Base-by-base conservation (phyloP, 805 yeast genomes). In the Alloascoidea africana region DNA sequence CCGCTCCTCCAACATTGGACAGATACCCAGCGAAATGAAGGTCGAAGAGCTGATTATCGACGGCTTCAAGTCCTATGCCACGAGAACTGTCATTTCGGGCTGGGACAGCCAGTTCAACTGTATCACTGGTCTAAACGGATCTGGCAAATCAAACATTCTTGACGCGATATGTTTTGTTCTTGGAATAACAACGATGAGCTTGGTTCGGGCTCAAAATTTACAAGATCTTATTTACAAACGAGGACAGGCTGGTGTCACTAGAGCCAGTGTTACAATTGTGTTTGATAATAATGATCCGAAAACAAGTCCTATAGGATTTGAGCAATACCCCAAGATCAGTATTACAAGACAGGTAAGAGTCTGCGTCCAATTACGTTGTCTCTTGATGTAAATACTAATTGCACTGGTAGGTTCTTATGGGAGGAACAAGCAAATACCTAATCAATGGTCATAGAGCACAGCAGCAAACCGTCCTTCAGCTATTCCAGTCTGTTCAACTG, bases 81-180 rank as follows among this genome's bases (percentile, higher is more conserved):
- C 94, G 1, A 78, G 97, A 62, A 91, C 98, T 1, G 96, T 87
- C 18, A 83, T 91, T 19, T 72, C 94, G 2, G 82, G 77, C 17
- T 93, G 98, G 98, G 99, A 91, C 57, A 70, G 83, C 1, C 94
- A 82, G 58, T 93, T 91, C 60, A 91, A 93, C 59, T 96, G 97
- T 49, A 89, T 91, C 53, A 93, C 98, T 0, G 99, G 99, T 4
- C 66, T 91, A 36, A 91, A 91, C 54, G 99, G 99, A 5, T 85
- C 96, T 0, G 99, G 99, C 4, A 91, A 91, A 53, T 89, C 97
- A 16, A 91, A 91, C 55, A 87, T 91, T 41, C 65, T 91, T 34
- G 98, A 91, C 58, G 94, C 99, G 40, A 89, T 91, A 40, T 91
- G 98, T 59, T 91, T 91, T 58, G 99, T 93, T n/a, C 65, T 91